Conservation (phyloP, 2,329 filamentous ascomycete genomes). For the Scytalidium lignicola region DNA sequence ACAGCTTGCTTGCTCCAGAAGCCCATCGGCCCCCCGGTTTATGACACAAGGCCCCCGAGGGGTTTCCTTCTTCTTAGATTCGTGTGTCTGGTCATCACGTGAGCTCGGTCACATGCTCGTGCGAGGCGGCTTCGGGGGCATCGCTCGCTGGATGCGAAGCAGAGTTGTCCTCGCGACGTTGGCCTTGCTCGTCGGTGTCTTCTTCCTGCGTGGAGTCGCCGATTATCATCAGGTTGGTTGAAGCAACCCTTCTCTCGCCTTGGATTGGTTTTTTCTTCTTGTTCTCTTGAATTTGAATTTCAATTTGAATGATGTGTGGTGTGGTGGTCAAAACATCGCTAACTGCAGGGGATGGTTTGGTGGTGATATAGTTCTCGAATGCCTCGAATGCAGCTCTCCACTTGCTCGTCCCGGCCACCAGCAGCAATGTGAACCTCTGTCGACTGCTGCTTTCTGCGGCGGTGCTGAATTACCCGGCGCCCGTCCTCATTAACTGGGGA, state of each 20-base stretch:
- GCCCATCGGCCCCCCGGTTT: too few species aligned
- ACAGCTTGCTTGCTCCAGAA: too few species aligned
- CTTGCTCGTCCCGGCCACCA: slow-evolving; percentile 13
- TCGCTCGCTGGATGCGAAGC: background rate
- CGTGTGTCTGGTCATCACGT: too few species aligned
- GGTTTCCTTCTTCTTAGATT: too few species aligned
- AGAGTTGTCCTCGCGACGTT: background rate
- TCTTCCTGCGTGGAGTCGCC: background rate
- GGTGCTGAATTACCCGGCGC: slow-evolving; percentile 33
- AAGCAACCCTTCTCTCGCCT: too few species aligned
- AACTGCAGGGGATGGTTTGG: too few species aligned
- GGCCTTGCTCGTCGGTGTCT: background rate
- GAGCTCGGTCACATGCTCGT: background rate
- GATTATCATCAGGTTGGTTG: background rate
- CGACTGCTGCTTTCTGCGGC: slow-evolving; percentile 34
- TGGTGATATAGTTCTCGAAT: too few species aligned
- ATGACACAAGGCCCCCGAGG: too few species aligned
- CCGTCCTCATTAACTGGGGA: slow-evolving; percentile 35
- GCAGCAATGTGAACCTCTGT: slow-evolving; percentile 22
- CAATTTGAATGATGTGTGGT: too few species aligned
- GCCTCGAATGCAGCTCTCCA: slow-evolving; percentile 4
- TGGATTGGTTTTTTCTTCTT: too few species aligned
- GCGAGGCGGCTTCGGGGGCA: background rate
- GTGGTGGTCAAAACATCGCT: too few species aligned
- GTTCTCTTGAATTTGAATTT: too few species aligned